These are phyloP conservation scores for Sugiyamaella qingdaonensis DNA, from an alignment of 805 yeast genomes.

Conservation along the genomic window DNA sequence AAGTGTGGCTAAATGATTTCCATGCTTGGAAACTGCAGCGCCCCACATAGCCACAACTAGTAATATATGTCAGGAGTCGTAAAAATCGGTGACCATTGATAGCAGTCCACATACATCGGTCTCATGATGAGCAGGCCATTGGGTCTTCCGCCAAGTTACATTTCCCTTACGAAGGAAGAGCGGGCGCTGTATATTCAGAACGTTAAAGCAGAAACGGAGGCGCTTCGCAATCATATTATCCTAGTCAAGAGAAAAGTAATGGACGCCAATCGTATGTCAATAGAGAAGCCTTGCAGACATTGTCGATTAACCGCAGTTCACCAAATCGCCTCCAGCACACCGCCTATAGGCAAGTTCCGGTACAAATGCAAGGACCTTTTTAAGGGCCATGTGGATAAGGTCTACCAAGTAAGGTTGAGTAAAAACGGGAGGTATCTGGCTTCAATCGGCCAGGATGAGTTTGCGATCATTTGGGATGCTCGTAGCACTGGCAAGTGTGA, in stretches of 20 bases:
- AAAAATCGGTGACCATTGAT: no score
- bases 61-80: no score
- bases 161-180: constrained; percentile 3
- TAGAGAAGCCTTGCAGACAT: neutral
- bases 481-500: constrained; percentile 63
- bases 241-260: constrained; percentile 3
- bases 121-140: neutral
- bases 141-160: neutral
- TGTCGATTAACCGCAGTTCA: constrained; percentile 2
- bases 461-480: constrained; percentile 78
- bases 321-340: constrained; percentile 2
- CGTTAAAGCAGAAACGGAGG: constrained; percentile 17
- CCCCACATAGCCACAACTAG: no score
- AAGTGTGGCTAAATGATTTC: no score
- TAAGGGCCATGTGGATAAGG: constrained; percentile 69
- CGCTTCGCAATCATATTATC: constrained; percentile 11
- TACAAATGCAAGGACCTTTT: constrained; percentile 23
- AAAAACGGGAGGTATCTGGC: constrained; percentile 54
- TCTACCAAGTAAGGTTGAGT: constrained; percentile 67
- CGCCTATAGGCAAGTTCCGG: constrained; percentile 13
- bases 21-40: no score
- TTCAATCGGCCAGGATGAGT: constrained; percentile 84
- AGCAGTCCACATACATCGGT: no score
- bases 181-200: constrained; percentile 7
- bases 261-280: constrained; percentile 15